Conservation (phyloP, 495 filamentous ascomycete species). For the Entonaema liquescens region DNA sequence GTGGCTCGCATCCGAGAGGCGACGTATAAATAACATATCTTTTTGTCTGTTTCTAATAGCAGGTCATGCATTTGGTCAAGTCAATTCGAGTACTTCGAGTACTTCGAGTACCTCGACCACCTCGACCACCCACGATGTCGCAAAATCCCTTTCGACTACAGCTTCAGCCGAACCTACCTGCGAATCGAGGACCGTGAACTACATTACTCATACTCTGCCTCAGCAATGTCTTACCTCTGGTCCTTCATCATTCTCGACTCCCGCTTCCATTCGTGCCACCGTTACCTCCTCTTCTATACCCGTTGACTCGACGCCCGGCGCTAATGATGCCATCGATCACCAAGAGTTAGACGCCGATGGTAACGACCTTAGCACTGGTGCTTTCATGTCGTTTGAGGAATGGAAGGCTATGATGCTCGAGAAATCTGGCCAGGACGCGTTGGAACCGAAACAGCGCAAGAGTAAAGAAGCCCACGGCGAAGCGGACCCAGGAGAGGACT, state of each 20-base stretch:
- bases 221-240: constrained; percentile 75
- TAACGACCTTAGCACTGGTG: constrained; percentile 75
- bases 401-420: constrained; percentile 96
- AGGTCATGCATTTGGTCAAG: constrained; percentile 25
- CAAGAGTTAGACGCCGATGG: constrained; percentile 40
- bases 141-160: constrained; percentile 8
- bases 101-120: constrained; percentile 10
- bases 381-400: constrained; percentile 97
- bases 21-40: constrained; percentile 23
- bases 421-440: constrained; percentile 82
- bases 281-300: constrained; percentile 29
- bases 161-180: constrained; percentile 55
- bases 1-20: constrained; percentile 35
- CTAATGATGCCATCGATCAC: constrained; percentile 10
- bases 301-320: constrained; percentile 23
- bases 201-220: constrained; percentile 79
- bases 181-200: constrained; percentile 75
- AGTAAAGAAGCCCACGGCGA: constrained; percentile 49
- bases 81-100: constrained; percentile 18
- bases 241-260: constrained; percentile 35
- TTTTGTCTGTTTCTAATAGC: constrained; percentile 27
- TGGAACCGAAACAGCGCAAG: constrained; percentile 69
- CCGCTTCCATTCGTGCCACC: constrained; percentile 32
- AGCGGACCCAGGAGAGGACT: constrained; percentile 42
- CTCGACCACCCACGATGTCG: constrained; percentile 33